Conservation (phyloP, 805 yeast genomes). For the Saturnispora serradocipensis region DNA sequence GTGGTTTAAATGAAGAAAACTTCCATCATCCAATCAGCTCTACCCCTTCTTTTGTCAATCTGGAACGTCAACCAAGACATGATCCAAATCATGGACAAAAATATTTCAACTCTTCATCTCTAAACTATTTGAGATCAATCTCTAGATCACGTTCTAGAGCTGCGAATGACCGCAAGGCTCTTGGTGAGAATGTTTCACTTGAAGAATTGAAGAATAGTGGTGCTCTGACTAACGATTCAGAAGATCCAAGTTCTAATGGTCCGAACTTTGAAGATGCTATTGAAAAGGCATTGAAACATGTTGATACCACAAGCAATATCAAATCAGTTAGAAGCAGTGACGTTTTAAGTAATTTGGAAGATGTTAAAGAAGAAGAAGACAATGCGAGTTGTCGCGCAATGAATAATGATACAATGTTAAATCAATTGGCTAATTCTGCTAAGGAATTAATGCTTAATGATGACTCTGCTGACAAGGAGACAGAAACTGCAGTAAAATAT, state of each 20-base stretch:
- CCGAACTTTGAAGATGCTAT: conserved; percentile 43
- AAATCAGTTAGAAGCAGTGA: conserved; percentile 16
- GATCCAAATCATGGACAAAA: conserved; percentile 25
- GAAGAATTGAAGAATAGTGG: conserved; percentile 46
- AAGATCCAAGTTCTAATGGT: conserved; percentile 40
- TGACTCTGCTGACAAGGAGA: conserved; percentile 17
- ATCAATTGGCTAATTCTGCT: conserved; percentile 12
- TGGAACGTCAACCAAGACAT: conserved; percentile 33
- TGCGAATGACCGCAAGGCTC: conserved; percentile 27
- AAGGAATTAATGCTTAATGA: conserved; percentile 12
- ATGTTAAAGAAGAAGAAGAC: conserved; percentile 12
- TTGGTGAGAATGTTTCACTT: conserved; percentile 24
- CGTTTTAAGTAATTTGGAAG: conserved; percentile 15
- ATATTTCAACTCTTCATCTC: conserved; percentile 29
- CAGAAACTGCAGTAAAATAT: background rate
- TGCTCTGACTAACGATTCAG: conserved; percentile 35
- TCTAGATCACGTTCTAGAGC: conserved; percentile 56
- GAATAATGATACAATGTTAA: conserved; percentile 9
- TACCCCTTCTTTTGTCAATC: conserved; percentile 23
- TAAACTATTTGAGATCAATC: conserved; percentile 53
- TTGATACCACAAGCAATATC: conserved; percentile 18
- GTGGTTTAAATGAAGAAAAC: conserved; percentile 37
- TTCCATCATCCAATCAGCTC: conserved; percentile 1
- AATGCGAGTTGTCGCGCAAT: conserved; percentile 13
- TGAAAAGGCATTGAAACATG: conserved; percentile 34